Evolutionary conservation across 148 eudicot genomes (phyloP), one percentile per base, ranked within the genome.

Genomic region (Pouteria glomerata): DNA sequence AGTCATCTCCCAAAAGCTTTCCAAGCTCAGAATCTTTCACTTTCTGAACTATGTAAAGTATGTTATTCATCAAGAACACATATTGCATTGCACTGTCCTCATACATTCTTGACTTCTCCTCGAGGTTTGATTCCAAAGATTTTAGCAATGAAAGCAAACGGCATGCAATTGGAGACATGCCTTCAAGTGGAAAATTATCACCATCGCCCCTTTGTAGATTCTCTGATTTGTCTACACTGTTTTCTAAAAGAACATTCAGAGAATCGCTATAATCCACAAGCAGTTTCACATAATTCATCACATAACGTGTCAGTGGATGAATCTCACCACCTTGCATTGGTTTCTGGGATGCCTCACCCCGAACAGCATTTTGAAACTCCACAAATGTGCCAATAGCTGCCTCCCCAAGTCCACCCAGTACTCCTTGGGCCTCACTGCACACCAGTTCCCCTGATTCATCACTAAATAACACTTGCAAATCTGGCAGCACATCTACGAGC

Each of bases 201-300:
- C 71, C 69, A 69, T 73, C 76, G 69, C 67, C 74, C 61, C 55
- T 37, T 34, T 35, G 62, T 51, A 35, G 57, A 55, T 39, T 8
- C 15, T 34, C 64, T 1, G 61, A 73, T 16, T 57, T 81, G n/a
- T 60, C 75, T 41, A 24, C 77, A 31, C 76, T 83, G 33, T 57
- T 67, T 12, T 78, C 83, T 71, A 95, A 67, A 11, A 95, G 82
- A 41, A 69, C 69, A 80, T 89, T 86, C 53, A 95, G 70, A 14
- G 94, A 78, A 45, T 77, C 81, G 69, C 92, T 81, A 59, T 95
- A 95, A 85, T 89, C 99, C 45, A 86, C 96, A 51, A 95, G 75
- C 73, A 95, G 81, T 65, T 82, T 92, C 19, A 85, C 85, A 77
- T 96, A 96, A 79, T 96, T 96, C 99, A 96, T 92, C 19, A 92